Evolutionary conservation across 176 grass and related monocot genomes (phyloP).

Genomic region (Alopecurus myosuroides): DNA sequence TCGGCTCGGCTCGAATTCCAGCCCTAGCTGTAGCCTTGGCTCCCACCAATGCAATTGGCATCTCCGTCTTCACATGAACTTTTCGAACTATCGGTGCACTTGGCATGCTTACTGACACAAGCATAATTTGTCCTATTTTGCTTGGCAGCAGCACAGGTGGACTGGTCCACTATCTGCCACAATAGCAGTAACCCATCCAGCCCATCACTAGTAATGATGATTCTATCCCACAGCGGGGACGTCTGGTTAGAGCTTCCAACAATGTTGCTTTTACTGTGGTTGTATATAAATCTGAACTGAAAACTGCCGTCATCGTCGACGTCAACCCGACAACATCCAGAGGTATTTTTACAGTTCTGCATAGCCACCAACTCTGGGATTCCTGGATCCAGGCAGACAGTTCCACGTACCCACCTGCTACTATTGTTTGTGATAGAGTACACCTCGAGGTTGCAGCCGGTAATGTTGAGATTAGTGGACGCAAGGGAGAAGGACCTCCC

Average conservation of each 20-base stretch:
- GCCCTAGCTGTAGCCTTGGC: no score
- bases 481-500: neutral
- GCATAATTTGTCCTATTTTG: neutral
- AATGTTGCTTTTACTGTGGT: neutral
- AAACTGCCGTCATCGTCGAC: neutral
- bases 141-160: neutral
- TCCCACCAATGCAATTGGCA: neutral
- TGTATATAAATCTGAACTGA: neutral
- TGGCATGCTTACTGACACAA: neutral
- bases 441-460: neutral
- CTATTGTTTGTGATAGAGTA: neutral
- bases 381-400: neutral
- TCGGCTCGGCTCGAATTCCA: no score
- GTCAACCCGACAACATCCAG: neutral
- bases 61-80: no score
- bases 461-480: neutral
- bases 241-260: neutral
- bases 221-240: neutral
- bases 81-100: neutral
- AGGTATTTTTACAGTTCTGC: neutral
- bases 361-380: neutral
- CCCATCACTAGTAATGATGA: neutral
- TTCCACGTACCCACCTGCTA: neutral
- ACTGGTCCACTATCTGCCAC: neutral
- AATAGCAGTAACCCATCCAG: neutral